Base-by-base conservation (phyloP, 2,329 filamentous ascomycete species). In the Leptographium radiaticola region DNA sequence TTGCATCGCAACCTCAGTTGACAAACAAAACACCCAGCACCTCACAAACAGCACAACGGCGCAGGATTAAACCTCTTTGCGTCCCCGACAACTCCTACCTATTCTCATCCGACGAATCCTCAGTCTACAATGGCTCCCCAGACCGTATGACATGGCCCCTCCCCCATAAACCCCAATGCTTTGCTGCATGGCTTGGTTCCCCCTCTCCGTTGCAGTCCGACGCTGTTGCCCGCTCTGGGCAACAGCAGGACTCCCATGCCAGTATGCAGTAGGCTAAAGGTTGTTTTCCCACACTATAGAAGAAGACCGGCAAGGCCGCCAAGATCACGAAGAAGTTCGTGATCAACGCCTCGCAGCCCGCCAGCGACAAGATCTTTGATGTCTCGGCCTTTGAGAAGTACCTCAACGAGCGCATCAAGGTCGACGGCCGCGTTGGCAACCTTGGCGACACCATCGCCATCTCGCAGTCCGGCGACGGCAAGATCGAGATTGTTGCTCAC, bases 301-400 rank as follows among this genome's bases (percentile, higher is more conserved):
- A 80, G 76, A 80, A 88, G 77, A 71, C 77, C 67, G 75, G 70
- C 71, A 83, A 84, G 79, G 68, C 69, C 67, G 69, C 68, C 69
- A 90, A 90, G 83, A 74, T 84, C 68, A 89, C 86, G 70, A 89
- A 90, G 81, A 91, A 90, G 91, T 98, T 89, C 85, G 85, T 95
- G 80, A 97, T 98, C 87, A 95, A 98, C 80, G 91, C 90, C 74
- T 90, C 88, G 68, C 91, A 97, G 79, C 93, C 93, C 68, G 90
- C 90, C 66, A 87, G 83, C 79, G 93, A 98, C 83, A 97, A 97
- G 86, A 98, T 98, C 83, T 97, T 98, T 84, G 93, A 98, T 75
- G 84, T 95, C 72, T 84, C 87, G 67, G 90, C 90, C 65, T 98
- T 98, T 74, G 90, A 96, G 80, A 97, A 97, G 84, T 98, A 98